These are phyloP conservation scores for Candida stauntonica DNA, from an alignment of 805 yeast species.

Conservation along the genomic window DNA sequence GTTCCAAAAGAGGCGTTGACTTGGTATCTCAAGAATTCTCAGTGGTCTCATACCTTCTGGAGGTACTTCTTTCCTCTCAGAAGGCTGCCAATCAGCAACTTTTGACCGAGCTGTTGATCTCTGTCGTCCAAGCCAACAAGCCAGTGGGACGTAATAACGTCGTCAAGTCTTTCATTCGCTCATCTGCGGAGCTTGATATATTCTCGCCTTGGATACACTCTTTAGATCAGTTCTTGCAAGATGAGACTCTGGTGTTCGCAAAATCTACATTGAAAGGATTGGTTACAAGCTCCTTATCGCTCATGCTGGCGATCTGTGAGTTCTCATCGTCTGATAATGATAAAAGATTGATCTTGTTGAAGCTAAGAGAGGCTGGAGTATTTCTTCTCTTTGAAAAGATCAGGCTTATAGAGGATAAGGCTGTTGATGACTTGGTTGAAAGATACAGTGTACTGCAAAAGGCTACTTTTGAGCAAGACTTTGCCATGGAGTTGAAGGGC, in stretches of 20 bases:
- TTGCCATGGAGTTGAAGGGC: slow-evolving; percentile 26
- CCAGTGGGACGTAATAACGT: slow-evolving; percentile 30
- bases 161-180: slow-evolving; percentile 22
- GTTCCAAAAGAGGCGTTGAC: slow-evolving; percentile 23
- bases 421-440: slow-evolving; percentile 25
- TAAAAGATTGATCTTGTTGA: slow-evolving; percentile 22
- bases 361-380: slow-evolving; percentile 37
- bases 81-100: slow-evolving; percentile 48
- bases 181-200: slow-evolving; percentile 14
- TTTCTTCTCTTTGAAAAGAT: slow-evolving; percentile 31
- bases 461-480: slow-evolving; percentile 12
- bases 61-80: slow-evolving; percentile 43
- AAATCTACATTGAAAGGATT: slow-evolving; percentile 19
- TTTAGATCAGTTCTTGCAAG: slow-evolving; percentile 11
- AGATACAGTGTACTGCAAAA: slow-evolving; percentile 19
- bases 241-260: slow-evolving; percentile 19
- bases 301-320: slow-evolving; percentile 24
- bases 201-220: slow-evolving; percentile 23
- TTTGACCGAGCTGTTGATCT: slow-evolving; percentile 47
- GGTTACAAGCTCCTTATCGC: slow-evolving; percentile 17
- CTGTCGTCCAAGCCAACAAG: slow-evolving; percentile 24
- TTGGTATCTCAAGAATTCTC: slow-evolving; percentile 22
- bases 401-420: slow-evolving; percentile 38
- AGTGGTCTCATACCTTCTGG: slow-evolving; percentile 35
- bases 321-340: slow-evolving; percentile 25